Evolutionary conservation across 306 rosid genomes (phyloP), one percentile per base, ranked within the genome.

Genomic region (Begonia peltatifolia): DNA sequence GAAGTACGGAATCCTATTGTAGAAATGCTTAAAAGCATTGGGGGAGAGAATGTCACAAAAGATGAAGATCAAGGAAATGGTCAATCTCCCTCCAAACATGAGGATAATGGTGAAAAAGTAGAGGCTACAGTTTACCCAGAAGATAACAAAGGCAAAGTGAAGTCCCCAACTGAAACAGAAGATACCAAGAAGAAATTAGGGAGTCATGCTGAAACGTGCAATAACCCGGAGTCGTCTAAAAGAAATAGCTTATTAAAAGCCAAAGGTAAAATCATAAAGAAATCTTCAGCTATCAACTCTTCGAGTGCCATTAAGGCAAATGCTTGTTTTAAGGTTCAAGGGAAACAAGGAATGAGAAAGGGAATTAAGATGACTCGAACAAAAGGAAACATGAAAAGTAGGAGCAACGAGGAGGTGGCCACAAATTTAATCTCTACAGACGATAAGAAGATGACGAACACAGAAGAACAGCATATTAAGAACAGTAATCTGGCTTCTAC

Each of bases 221-320:
- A 49, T 51, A 64, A 64, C 59, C 66, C 64, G 10, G 82, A 63
- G 63, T 57, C 61, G 30, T 66, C 64, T 59, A 69, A 53, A 60
- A 82, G 67, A 63, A 76, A 50, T 56, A 70, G 63, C 50, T 59
- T 70, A 35, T 60, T 82, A 63, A 80, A 78, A 75, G 83, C 69
- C 13, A 80, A 74, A 61, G 14, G 69, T 51, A 78, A 63, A 68
- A 69, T 76, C 3, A 25, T 55, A 15, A 85, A 82, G 83, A 85
- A 69, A 61, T 54, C 83, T 57, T 57, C 36, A 52, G 53, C 60
- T 55, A 52, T 62, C 50, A 69, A 63, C 22, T 48, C 52, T 38
- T 46, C 35, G 54, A 74, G 69, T 47, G 44, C 54, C 2, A 63
- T 22, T 15, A 65, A 58, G 38, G 66, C 42, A 51, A 54, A 57